A percentile compares a stretch with the other conserved stretches of the same genome.
phyloP scores from a whole-genome alignment of 208 protist genomes.

The Acanthamoeba castellanii region DNA sequence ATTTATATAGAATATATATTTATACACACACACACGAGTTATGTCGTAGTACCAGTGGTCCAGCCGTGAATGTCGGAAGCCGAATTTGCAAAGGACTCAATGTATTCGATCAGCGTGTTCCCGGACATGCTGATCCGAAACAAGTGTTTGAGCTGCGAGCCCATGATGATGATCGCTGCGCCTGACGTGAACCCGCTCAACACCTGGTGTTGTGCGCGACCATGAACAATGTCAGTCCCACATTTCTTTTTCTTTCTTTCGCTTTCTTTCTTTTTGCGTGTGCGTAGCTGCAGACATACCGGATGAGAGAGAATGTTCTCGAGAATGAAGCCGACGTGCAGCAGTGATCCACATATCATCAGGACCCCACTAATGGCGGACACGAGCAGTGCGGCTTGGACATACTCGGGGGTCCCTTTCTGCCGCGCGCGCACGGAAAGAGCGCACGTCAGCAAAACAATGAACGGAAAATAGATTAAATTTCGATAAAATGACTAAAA shows the following conservation, averaged over 20 bases:
- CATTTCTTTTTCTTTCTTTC: background rate
- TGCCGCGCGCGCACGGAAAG: background rate
- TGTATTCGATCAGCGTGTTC: constrained; percentile 48
- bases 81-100: background rate
- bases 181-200: constrained; percentile 53
- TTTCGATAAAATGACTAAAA: background rate
- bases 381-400: background rate
- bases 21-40: no score
- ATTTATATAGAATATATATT: no score
- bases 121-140: constrained; percentile 9
- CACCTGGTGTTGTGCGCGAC: constrained; percentile 22
- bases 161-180: constrained; percentile 54
- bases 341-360: background rate
- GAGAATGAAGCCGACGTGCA: constrained; percentile 49
- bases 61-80: constrained; percentile 15
- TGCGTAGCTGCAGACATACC: background rate
- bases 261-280: no score
- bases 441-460: background rate
- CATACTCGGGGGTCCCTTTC: background rate
- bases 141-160: constrained; percentile 23
- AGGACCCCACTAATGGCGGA: background rate
- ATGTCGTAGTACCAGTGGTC: background rate
- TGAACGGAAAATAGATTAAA: no score
- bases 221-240: background rate
- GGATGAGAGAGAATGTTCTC: constrained; percentile 59